Conservation (phyloP, 805 yeast species). For the Helenozyma baotianmanensis region DNA sequence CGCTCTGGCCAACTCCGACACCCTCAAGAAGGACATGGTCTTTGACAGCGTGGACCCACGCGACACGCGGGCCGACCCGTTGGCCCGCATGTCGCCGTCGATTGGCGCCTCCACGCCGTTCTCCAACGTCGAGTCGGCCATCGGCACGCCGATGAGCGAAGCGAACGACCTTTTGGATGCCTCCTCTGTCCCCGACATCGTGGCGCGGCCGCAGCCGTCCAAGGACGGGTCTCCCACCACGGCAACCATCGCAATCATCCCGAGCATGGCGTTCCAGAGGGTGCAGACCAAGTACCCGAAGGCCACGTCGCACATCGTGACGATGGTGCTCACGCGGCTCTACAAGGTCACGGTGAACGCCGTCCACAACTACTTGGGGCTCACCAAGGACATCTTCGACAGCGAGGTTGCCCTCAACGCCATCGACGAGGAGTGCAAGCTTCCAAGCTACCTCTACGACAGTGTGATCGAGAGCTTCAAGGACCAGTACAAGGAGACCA, state of each 20-base stretch:
- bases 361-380: constrained; percentile 78
- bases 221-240: constrained; percentile 12
- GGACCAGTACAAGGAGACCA: constrained; percentile 2
- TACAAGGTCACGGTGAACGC: constrained; percentile 91
- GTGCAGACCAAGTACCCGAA: constrained; percentile 74
- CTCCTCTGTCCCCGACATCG: constrained; percentile 33
- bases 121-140: constrained; percentile 1
- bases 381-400: constrained; percentile 74
- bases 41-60: no score
- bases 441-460: constrained; percentile 65
- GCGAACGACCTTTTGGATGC: neutral
- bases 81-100: no score
- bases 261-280: constrained; percentile 72
- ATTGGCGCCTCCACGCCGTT: no score
- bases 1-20: no score
- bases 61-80: no score
- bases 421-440: constrained; percentile 19
- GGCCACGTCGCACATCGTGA: constrained; percentile 90
- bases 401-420: constrained; percentile 66
- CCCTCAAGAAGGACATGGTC: no score
- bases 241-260: constrained; percentile 89
- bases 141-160: neutral
- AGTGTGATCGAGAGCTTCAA: constrained; percentile 44
- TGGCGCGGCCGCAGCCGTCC: constrained; percentile 61
- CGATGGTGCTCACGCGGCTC: constrained; percentile 81